These are phyloP conservation scores for Botrytis medusae DNA, from an alignment of 2,329 filamentous ascomycete species.

Conservation along the genomic window DNA sequence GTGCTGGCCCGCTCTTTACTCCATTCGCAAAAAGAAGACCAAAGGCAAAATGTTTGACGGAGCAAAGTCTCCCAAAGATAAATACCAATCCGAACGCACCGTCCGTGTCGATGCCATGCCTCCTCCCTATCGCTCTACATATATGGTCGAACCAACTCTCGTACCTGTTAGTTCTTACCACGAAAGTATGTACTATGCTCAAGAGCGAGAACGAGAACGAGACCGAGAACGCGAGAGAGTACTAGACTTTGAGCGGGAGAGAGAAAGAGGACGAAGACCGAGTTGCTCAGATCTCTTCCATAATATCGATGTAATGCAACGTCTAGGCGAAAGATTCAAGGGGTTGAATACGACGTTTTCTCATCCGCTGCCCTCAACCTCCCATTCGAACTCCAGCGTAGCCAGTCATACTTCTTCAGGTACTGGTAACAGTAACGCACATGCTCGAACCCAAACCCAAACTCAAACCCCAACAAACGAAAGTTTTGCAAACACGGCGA, in stretches of 20 bases:
- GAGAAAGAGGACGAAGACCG: background rate
- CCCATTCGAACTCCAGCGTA: background rate
- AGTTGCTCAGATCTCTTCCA: slow-evolving; percentile 14
- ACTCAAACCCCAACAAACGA: background rate
- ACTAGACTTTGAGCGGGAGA: background rate
- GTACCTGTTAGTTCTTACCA: background rate
- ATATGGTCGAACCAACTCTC: background rate
- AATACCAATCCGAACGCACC: background rate
- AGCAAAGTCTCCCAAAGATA: slow-evolving; percentile 3
- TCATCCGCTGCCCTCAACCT: background rate
- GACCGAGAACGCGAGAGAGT: background rate
- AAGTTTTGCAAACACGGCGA: background rate
- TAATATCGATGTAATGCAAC: slow-evolving; percentile 5
- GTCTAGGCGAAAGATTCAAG: slow-evolving; percentile 13
- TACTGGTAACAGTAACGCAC: background rate
- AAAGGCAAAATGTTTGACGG: background rate
- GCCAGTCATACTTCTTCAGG: background rate
- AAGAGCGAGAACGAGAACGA: background rate
- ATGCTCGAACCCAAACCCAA: background rate
- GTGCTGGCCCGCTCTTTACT: slow-evolving; percentile 9
- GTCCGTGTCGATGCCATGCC: background rate
- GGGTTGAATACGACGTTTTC: background rate
- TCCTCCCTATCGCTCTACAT: slow-evolving; percentile 8
- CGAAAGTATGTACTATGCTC: background rate
- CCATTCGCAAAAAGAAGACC: background rate